Evolutionary conservation across 2,329 filamentous ascomycete species (phyloP), one percentile per base, ranked within the genome.

Genomic region (Cladosporium sp.): DNA sequence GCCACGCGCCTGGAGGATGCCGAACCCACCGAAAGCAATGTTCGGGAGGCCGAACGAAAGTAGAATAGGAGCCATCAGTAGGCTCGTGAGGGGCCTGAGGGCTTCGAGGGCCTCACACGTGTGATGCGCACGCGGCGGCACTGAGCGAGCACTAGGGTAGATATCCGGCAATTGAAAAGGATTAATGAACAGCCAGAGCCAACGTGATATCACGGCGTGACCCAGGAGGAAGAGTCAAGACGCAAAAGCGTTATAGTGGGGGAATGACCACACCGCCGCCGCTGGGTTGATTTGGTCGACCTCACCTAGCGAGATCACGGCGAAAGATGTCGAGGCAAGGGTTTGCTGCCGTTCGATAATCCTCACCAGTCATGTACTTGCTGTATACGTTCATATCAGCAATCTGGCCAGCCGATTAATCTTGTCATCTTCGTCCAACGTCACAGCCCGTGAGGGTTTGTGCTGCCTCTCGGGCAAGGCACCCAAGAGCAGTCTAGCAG

Each of bases 1-100:
- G 38, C 51, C 61, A 57, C 61, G 51, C 51, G 51, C 36, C 49
- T 57, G 51, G 51, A 64, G 61, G 61, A 49, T 57, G 44, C 44
- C 41, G 38, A 38, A 21, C 32, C 10, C 55, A 36, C 52, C 54
- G 41, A 47, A 10, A 26, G 21, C 24, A 59, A 34, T 26, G 5
- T 26, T 60, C 58, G 58, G 58, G 21, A 49, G 24, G 41, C 58
- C 58, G 58, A 47, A 60, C 58, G 14, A 60, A 44, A 60, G 38
- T 26, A 32, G 58, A 21, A 60, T 58, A 36, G 54, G 24, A 18
- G 32, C 54, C 32, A 8, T 11, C 11, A 26, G 32, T 8, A 58
- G 30, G 34, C 54, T 59, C 24, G 57, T 24, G 57, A 59, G 26
- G 57, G 57, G 44, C 24, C 36, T 24, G 57, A 59, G 26, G 57